Conservation (phyloP, 2,329 filamentous ascomycete species). For the Phyllosticta citribraziliensis region DNA sequence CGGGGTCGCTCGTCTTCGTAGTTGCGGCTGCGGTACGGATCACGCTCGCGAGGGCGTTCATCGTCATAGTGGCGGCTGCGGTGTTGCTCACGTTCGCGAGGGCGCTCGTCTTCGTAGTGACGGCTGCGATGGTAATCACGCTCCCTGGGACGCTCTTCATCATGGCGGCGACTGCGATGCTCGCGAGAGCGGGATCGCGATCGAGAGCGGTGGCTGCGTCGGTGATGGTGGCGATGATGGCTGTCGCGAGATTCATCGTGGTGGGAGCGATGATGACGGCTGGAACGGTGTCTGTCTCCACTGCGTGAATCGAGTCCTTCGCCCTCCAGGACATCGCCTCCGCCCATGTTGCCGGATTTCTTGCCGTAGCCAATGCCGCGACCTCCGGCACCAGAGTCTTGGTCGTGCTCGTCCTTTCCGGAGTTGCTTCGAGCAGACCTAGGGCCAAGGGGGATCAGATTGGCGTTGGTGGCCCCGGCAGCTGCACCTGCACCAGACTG, state of each 20-base stretch:
- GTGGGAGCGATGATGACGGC: background rate
- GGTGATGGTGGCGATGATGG: conserved; percentile 1
- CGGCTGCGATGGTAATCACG: background rate
- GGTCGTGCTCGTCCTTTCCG: conserved; percentile 26
- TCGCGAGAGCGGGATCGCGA: conserved; percentile 3
- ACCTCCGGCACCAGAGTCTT: conserved; percentile 10
- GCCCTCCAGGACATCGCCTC: conserved; percentile 13
- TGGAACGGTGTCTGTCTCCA: background rate
- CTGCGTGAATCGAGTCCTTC: background rate
- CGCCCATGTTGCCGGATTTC: background rate
- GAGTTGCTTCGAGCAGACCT: conserved; percentile 37
- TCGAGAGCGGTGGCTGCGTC: background rate
- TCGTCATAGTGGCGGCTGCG: background rate
- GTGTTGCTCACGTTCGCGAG: background rate
- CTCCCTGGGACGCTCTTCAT: background rate
- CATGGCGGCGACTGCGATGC: background rate
- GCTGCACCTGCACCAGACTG: conserved; percentile 15
- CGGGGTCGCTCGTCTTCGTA: background rate
- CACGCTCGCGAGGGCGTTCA: background rate
- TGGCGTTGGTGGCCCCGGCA: conserved; percentile 49
- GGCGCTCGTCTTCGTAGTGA: background rate
- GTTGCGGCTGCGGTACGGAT: background rate
- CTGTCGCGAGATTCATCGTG: background rate
- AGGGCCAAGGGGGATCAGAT: conserved; percentile 48
- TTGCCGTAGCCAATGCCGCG: conserved; percentile 22